A percentile compares a stretch with the other conserved stretches of the same genome.
These are phyloP conservation scores for Berkeleyomyces basicola DNA, from an alignment of 2,329 filamentous ascomycete genomes.

Conservation along the genomic window DNA sequence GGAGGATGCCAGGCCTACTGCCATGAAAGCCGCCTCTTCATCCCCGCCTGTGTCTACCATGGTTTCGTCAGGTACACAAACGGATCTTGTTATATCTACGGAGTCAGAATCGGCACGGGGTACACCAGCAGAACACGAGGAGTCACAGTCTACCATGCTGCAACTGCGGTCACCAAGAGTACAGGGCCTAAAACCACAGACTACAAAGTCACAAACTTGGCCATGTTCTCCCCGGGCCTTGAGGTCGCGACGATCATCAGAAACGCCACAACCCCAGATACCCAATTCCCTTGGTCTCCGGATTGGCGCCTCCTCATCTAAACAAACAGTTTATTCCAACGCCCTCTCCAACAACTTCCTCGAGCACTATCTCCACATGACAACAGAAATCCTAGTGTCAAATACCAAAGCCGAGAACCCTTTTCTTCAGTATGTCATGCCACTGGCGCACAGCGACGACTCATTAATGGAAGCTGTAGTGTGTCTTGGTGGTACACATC, in stretches of 20 bases:
- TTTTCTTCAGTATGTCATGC: slow-evolving; percentile 13
- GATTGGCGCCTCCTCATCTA: slow-evolving; percentile 3
- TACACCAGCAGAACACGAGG: too few species aligned
- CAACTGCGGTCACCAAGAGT: too few species aligned
- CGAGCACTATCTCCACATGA: slow-evolving; percentile 13
- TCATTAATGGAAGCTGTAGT: slow-evolving; percentile 12
- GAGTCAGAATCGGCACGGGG: neutral
- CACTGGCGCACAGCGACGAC: slow-evolving; percentile 11
- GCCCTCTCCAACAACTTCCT: slow-evolving; percentile 11
- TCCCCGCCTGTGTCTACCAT: neutral
- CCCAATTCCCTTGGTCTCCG: slow-evolving; percentile 6
- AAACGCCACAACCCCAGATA: neutral
- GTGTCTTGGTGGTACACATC: slow-evolving; percentile 11
- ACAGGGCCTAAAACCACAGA: too few species aligned
- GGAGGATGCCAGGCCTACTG: neutral
- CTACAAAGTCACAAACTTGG: too few species aligned
- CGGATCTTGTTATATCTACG: neutral
- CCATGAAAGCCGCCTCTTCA: neutral
- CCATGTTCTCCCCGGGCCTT: neutral
- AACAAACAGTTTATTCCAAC: slow-evolving; percentile 4
- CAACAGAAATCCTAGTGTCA: slow-evolving; percentile 13
- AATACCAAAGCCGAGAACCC: slow-evolving; percentile 12
- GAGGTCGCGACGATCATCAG: neutral
- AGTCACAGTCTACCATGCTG: too few species aligned
- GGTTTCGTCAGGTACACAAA: neutral